Evolutionary conservation across 345 rosid genomes (phyloP).

Genomic region (Acer saccharum): DNA sequence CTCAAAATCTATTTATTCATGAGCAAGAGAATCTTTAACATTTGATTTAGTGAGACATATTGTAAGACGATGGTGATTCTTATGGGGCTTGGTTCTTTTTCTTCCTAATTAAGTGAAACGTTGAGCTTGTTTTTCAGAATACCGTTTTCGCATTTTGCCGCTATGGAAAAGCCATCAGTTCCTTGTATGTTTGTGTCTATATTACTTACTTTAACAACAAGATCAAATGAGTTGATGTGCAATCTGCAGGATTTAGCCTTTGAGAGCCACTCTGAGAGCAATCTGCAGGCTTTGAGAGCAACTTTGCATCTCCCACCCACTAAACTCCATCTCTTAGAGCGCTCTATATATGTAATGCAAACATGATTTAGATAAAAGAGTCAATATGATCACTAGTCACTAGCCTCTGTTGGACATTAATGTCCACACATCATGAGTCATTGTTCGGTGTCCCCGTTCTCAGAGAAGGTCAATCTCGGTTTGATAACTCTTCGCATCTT

Average conservation of each 20-base stretch:
- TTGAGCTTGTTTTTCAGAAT: neutral
- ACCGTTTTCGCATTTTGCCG: neutral
- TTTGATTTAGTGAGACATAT: neutral
- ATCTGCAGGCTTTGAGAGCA: neutral
- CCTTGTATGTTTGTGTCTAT: neutral
- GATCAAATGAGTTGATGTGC: neutral
- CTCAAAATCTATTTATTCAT: neutral
- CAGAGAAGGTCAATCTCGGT: neutral
- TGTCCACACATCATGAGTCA: neutral
- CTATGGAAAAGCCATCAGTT: neutral
- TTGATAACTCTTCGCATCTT: conserved; percentile 3
- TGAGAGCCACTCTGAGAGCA: too few species aligned
- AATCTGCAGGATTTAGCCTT: neutral
- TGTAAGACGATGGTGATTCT: neutral
- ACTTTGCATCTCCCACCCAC: too few species aligned
- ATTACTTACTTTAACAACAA: neutral
- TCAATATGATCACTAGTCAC: neutral
- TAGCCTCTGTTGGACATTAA: too few species aligned
- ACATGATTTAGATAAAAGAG: neutral
- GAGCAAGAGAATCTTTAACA: neutral
- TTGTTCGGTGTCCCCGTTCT: neutral
- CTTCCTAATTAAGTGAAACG: conserved; percentile 7
- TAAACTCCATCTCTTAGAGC: neutral
- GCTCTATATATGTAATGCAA: neutral
- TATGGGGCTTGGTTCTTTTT: neutral